Evolutionary conservation across 2,329 filamentous ascomycete genomes (phyloP).

Genomic region (Paecilomyces variotii): DNA sequence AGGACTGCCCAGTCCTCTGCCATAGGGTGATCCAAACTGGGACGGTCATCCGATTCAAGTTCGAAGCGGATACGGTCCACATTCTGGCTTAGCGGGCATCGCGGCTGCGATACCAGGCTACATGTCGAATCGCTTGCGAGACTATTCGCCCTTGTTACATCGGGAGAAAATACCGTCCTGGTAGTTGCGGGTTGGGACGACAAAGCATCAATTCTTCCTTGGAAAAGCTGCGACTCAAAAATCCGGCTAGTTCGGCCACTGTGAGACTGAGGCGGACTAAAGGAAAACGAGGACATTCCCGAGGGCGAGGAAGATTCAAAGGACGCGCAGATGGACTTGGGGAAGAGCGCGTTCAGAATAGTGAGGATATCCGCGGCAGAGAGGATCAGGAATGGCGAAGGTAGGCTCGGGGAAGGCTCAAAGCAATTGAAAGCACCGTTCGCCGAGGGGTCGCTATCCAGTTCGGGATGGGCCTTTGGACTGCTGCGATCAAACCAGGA

Average conservation of each 20-base stretch:
- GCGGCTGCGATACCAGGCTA: slow-evolving; percentile 9
- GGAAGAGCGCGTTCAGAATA: slow-evolving; percentile 75
- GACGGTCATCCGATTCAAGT: slow-evolving; percentile 33
- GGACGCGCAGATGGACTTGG: slow-evolving; percentile 29
- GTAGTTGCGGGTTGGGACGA: slow-evolving; percentile 16
- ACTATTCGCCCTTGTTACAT: slow-evolving; percentile 9
- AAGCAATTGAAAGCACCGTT: slow-evolving; percentile 3
- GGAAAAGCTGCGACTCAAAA: slow-evolving; percentile 26
- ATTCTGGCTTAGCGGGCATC: slow-evolving; percentile 20
- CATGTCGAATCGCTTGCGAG: slow-evolving; percentile 6
- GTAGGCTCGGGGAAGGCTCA: slow-evolving; percentile 10
- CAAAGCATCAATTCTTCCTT: slow-evolving; percentile 19
- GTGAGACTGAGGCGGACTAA: slow-evolving; percentile 10
- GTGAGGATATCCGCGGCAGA: slow-evolving; percentile 73
- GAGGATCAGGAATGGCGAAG: slow-evolving; percentile 63
- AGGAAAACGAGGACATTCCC: slow-evolving; percentile 15
- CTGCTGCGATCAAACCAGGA: slow-evolving; percentile 15
- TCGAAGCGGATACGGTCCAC: slow-evolving; percentile 36
- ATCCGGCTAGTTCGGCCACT: slow-evolving; percentile 13
- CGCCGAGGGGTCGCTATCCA: slow-evolving; percentile 30
- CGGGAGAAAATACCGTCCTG: slow-evolving; percentile 20
- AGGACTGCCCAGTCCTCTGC: slow-evolving; percentile 76
- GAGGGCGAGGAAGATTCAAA: slow-evolving; percentile 20
- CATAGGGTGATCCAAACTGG: slow-evolving; percentile 65
- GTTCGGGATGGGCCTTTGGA: slow-evolving; percentile 1